Conservation (phyloP, 2,329 filamentous ascomycete genomes). For the Calonectria hongkongensis region DNA sequence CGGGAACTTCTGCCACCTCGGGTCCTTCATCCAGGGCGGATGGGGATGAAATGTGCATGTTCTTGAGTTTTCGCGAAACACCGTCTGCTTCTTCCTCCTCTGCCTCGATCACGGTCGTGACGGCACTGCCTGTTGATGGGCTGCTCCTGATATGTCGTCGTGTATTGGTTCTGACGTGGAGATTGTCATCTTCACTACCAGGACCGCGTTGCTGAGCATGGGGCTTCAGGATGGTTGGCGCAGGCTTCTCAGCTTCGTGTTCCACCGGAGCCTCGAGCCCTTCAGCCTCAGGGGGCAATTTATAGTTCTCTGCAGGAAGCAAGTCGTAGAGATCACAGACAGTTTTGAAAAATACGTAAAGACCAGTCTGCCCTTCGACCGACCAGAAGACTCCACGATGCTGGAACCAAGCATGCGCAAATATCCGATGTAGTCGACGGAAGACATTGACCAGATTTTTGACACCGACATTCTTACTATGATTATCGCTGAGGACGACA, state of each 20-base stretch:
- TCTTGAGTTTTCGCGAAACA: slow-evolving; percentile 66
- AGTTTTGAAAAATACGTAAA: slow-evolving; percentile 98
- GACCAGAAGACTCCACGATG: slow-evolving; percentile 97
- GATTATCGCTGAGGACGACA: slow-evolving; percentile 71
- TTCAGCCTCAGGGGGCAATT: slow-evolving; percentile 93
- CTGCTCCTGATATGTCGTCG: slow-evolving; percentile 88
- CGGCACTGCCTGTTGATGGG: slow-evolving; percentile 85
- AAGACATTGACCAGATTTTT: slow-evolving; percentile 97
- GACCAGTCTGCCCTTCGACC: slow-evolving; percentile 90
- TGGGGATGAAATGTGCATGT: slow-evolving; percentile 67
- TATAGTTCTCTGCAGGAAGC: slow-evolving; percentile 95
- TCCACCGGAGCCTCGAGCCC: slow-evolving; percentile 77
- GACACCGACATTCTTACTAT: slow-evolving; percentile 78
- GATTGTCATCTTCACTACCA: slow-evolving; percentile 67
- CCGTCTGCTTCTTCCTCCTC: slow-evolving; percentile 81
- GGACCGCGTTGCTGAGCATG: slow-evolving; percentile 55
- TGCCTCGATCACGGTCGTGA: slow-evolving; percentile 88
- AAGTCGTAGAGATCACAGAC: slow-evolving; percentile 95
- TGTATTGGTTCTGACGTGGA: slow-evolving; percentile 80
- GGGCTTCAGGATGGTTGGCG: slow-evolving; percentile 62
- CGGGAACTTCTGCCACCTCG: slow-evolving; percentile 63
- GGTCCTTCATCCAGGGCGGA: slow-evolving; percentile 76
- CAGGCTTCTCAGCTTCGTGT: slow-evolving; percentile 64
- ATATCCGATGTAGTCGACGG: slow-evolving; percentile 94
- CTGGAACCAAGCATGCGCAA: slow-evolving; percentile 99